Evolutionary conservation across 495 filamentous ascomycete genomes (phyloP), one percentile per base, ranked within the genome.

Genomic region (Penicillium longicatenatum): DNA sequence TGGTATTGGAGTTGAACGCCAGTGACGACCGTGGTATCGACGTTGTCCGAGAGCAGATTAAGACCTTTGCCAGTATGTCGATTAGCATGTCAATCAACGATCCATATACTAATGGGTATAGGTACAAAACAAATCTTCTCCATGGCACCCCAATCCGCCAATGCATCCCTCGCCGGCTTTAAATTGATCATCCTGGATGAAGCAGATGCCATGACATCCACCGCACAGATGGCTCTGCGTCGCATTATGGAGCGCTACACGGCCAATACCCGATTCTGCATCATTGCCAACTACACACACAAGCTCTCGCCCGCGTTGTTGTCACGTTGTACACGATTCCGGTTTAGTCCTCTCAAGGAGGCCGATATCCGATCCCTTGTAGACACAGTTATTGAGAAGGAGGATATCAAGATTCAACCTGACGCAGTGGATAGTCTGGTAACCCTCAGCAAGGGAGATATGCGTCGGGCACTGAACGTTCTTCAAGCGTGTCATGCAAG

Each of bases 181-280:
- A 99, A 99, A 74, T 85, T 99, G 63, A 97, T 98, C 69, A 91
- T 99, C 52, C 82, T 99, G 21, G 94, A 99, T 75, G 94, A 99
- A 74, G 94, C 94, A 30, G 94, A 99, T 69, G 94, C 95, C 17
- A 98, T 99, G 94, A 99, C 94, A 6, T 84, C 89, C 20, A 91
- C 92, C 0, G 94, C 94, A 16, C 94, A 99, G 69, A 99, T 98
- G 92, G 94, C 94, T 0, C 81, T 99, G 26, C 86, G 94, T 59
- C 78, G 94, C 43, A 99, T 99, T 55, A 99, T 99, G 95, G 94
- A 99, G 69, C 94, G 95, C 72, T 99, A 98, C 75, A 99, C 94
- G 0, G 91, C 92, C 57, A 98, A 99, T 75, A 97, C 94, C 0
- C 83, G 94, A 50, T 99, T 99, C 74, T 97, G 93, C 75, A 91